Percentiles rank a stretch among this genome's conserved stretches.
Conservation (phyloP, 208 protist species). For the Leishmania braziliensis region DNA sequence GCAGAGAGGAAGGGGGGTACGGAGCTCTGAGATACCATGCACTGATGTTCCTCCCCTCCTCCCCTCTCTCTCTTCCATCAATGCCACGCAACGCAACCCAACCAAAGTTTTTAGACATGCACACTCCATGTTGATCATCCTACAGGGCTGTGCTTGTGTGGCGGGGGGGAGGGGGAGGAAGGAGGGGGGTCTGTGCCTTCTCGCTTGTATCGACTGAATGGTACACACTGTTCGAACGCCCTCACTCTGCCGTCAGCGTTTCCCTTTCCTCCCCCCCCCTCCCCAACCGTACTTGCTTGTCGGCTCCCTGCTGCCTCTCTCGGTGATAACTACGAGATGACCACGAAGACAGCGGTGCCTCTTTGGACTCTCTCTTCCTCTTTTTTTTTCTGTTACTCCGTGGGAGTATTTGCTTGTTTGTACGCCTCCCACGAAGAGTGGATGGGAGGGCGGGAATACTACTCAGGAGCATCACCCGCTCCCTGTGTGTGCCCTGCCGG, state of each 20-base stretch:
- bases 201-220: background rate
- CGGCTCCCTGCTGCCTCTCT: background rate
- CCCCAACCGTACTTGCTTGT: background rate
- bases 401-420: background rate
- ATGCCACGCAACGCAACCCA: too few relatives aligned
- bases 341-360: background rate
- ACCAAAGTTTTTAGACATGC: too few relatives aligned
- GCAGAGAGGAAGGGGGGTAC: too few relatives aligned
- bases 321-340: background rate
- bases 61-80: too few relatives aligned
- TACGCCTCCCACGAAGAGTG: background rate
- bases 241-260: too few relatives aligned
- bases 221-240: background rate
- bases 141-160: too few relatives aligned
- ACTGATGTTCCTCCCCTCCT: too few relatives aligned
- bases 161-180: too few relatives aligned
- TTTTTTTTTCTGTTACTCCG: too few relatives aligned
- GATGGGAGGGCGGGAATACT: background rate
- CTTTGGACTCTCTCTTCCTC: background rate
- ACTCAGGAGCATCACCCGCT: background rate
- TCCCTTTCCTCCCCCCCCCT: background rate
- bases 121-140: too few relatives aligned
- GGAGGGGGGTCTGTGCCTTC: too few relatives aligned
- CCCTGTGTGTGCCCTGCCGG: background rate
- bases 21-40: too few relatives aligned